Percentiles rank a stretch among this genome's conserved stretches.
Evolutionary conservation across 1,139 yeast genomes (phyloP).

Genomic region (Blastobotrys aristatus): DNA sequence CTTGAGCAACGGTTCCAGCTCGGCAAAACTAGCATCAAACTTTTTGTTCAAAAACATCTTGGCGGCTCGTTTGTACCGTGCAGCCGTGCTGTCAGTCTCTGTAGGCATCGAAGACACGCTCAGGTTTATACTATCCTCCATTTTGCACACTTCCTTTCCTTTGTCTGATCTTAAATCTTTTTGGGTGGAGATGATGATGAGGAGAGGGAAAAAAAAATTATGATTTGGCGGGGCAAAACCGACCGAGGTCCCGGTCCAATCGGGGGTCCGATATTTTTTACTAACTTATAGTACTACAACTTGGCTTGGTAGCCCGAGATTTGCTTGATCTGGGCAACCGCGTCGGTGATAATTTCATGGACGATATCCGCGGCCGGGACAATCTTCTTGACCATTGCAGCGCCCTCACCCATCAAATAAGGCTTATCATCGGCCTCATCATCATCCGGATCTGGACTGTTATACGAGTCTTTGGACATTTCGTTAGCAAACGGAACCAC

Average conservation of each 20-base stretch:
- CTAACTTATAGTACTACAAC: no score
- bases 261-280: no score
- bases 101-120: constrained; percentile 6
- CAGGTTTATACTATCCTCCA: constrained; percentile 12
- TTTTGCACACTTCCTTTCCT: background rate
- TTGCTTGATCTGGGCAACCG: constrained; percentile 16
- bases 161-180: no score
- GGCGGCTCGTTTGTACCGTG: constrained; percentile 23
- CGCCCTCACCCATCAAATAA: constrained; percentile 29
- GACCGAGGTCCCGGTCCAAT: no score
- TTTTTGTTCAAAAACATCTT: constrained; percentile 25
- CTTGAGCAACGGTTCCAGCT: constrained; percentile 16
- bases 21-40: constrained; percentile 21
- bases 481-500: constrained; percentile 25
- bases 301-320: constrained; percentile 10
- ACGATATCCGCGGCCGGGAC: constrained; percentile 28
- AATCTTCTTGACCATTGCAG: constrained; percentile 25
- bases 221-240: background rate
- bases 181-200: background rate
- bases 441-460: constrained; percentile 16
- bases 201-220: background rate
- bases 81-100: constrained; percentile 1
- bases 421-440: constrained; percentile 21
- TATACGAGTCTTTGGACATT: constrained; percentile 20
- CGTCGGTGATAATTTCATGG: constrained; percentile 27